These are phyloP conservation scores for Solanum gracilifrons DNA, from an alignment of 257 asterid genomes.

Conservation along the genomic window DNA sequence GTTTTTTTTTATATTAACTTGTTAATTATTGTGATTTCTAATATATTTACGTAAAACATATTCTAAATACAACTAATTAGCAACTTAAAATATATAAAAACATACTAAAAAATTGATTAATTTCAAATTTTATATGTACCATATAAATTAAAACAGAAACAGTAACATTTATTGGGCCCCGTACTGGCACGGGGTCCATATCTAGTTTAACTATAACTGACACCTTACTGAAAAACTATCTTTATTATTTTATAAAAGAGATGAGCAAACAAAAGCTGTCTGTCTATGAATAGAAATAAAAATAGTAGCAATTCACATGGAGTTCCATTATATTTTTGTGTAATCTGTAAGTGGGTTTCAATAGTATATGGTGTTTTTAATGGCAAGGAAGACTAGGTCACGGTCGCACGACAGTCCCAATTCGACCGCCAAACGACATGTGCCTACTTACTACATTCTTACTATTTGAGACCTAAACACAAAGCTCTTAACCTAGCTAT, in stretches of 20 bases:
- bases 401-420: not conserved
- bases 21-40: no score
- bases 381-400: not conserved
- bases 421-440: not conserved
- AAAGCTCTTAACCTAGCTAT: not conserved
- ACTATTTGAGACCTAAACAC: no score
- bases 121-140: no score
- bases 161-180: no score
- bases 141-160: no score
- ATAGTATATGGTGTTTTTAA: not conserved
- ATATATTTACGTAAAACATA: no score
- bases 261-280: not conserved
- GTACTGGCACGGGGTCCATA: no score
- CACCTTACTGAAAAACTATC: not conserved
- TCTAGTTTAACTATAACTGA: not conserved
- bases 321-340: not conserved
- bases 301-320: not conserved
- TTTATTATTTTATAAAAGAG: not conserved
- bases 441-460: not conserved
- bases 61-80: no score
- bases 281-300: not conserved
- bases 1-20: no score
- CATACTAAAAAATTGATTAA: no score
- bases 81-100: no score
- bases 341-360: not conserved